Base-by-base conservation (phyloP, 257 asterid genomes). In the Forsythia suspensa region DNA sequence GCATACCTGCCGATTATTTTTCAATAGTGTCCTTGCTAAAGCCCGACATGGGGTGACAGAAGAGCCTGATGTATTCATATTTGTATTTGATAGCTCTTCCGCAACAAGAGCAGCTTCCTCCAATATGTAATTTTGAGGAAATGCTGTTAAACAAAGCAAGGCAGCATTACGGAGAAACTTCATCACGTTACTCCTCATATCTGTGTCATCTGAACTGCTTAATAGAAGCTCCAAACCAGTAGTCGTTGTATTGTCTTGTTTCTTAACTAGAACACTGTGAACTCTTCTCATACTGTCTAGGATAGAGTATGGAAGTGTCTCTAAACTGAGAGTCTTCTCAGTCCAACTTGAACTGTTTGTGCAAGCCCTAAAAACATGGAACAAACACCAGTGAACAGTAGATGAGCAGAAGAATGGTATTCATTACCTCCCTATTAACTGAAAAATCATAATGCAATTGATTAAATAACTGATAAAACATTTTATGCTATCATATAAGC, bases 51-150 rank as follows among this genome's bases (percentile, higher is more conserved):
- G 97, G 63, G 98, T 94, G 48, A 80, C 89, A 63, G 92, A 85
- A 84, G 77, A 83, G 79, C 82, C 82, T 9, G 85, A 74, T 18
- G 89, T 78, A 79, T 83, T 80, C 94, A 89, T 90, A 80, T 76
- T 83, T 29, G 97, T 90, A 80, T 92, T 94, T 52, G 93, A 85
- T 79, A 96, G 87, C 91, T 96, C 99, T 83, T 96, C 99, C 57
- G 99, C 94, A 77, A 92, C 84, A 80, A 96, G 97, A 81, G 90
- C 92, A 82, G 97, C 97, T 92, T 94, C 97, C 84, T 96, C 91
- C 92, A 96, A 86, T 34, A 91, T 82, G 85, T 92, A 84, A 75
- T 91, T 96, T 85, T 82, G 93, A 24, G 99, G 98, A 84, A 92
- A 94, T 71, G 77, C 89, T 77, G 84, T 83, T 84, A 94, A 85